Conservation (phyloP, 2,329 filamentous ascomycete genomes). For the Beauveria sp. region DNA sequence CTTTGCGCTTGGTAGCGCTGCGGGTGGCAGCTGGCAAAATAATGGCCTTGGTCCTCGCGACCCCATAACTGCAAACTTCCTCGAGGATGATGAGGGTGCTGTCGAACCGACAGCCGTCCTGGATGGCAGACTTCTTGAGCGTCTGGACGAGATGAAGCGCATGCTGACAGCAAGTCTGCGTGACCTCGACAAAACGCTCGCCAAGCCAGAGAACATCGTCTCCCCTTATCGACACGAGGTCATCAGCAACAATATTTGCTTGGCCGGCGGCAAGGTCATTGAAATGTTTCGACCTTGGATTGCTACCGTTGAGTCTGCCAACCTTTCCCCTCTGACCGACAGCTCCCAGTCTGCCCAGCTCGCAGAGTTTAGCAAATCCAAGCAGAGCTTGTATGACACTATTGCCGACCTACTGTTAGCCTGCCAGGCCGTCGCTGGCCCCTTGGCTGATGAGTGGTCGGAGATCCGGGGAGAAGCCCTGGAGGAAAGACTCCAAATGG, state of each 20-base stretch:
- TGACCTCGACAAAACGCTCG: slow-evolving; percentile 76
- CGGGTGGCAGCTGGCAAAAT: slow-evolving; percentile 83
- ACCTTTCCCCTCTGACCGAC: slow-evolving; percentile 70
- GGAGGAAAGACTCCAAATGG: slow-evolving; percentile 76
- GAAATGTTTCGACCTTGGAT: slow-evolving; percentile 90
- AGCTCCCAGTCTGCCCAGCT: slow-evolving; percentile 79
- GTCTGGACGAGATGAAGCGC: slow-evolving; percentile 78
- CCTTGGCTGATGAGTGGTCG: slow-evolving; percentile 90
- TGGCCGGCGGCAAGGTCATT: slow-evolving; percentile 68
- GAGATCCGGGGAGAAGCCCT: slow-evolving; percentile 85
- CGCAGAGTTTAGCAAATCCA: slow-evolving; percentile 79
- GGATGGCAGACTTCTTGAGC: slow-evolving; percentile 70
- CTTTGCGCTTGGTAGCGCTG: slow-evolving; percentile 78
- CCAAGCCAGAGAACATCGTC: slow-evolving; percentile 72
- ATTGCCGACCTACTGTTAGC: slow-evolving; percentile 81
- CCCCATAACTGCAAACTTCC: slow-evolving; percentile 71
- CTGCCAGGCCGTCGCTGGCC: slow-evolving; percentile 87
- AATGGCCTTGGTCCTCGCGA: slow-evolving; percentile 59
- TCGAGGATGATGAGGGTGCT: slow-evolving; percentile 71
- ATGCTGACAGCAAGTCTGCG: slow-evolving; percentile 80
- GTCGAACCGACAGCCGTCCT: slow-evolving; percentile 66
- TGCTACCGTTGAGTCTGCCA: slow-evolving; percentile 82
- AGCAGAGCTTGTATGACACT: slow-evolving; percentile 89
- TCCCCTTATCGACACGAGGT: slow-evolving; percentile 70
- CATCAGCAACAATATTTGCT: slow-evolving; percentile 76